Base-by-base conservation (phyloP, 495 filamentous ascomycete genomes). In the Penicillium alfredii region DNA sequence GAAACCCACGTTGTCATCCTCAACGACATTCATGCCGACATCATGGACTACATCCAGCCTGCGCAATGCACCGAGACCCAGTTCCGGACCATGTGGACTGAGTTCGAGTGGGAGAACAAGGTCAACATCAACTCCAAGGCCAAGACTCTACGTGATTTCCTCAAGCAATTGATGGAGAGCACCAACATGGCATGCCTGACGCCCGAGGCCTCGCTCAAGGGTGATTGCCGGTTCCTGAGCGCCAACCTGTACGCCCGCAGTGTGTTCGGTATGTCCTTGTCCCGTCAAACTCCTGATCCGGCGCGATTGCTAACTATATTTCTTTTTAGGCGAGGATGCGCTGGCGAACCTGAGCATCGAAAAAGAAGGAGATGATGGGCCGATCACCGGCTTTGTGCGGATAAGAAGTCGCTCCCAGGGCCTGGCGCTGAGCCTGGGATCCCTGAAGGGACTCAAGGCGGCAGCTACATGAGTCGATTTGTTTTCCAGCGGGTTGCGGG, bases 51-150 rank as follows among this genome's bases (percentile, higher is more conserved):
- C 66, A 99, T 99, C 50, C 89, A 97, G 53, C 93, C 93, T 6
- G 93, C 92, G 8, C 75, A 86, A 26, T 99, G 93, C 71, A 89
- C 86, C 9, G 93, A 99, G 71, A 96, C 90, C 21, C 88, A 97
- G 55, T 99, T 99, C 80, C 78, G 93, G 22, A 94, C 88, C 14
- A 99, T 99, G 93, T 99, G 93, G 93, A 97, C 93, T 20, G 93
- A 99, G 54, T 99, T 99, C 44, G 93, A 99, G 63, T 99, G 93
- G 93, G 93, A 99, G 73, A 99, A 99, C 71, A 99, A 99, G 76
- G 92, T 99, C 55, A 97, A 97, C 68, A 97, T 97, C 67, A 94
- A 94, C 62, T 88, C 84, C 46, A 95, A 96, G 71, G 88, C 87
- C 46, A 93, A 93, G 74, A 82, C 71, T 18, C 71, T 99, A 35